Conservation (phyloP, 257 asterid genomes). For the Salvia rosmarinus region DNA sequence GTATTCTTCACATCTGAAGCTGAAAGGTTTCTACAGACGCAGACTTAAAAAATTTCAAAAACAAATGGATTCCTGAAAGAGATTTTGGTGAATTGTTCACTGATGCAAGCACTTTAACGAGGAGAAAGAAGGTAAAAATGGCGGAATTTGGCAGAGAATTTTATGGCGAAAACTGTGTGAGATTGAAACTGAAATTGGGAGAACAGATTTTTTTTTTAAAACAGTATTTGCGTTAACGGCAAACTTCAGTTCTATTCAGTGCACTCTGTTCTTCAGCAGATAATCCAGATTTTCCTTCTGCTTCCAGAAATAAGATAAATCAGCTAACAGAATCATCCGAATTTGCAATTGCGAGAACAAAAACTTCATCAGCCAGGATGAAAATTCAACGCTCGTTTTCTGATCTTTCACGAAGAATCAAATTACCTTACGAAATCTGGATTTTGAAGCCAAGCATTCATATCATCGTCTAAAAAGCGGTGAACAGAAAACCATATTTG, state of each 20-base stretch:
- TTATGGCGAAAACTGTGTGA: constrained; percentile 17
- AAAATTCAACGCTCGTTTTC: constrained; percentile 30
- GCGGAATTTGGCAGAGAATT: constrained; percentile 2
- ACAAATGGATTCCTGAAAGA: constrained; percentile 5
- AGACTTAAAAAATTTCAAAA: neutral
- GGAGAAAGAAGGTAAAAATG: constrained; percentile 10
- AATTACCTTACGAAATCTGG: constrained; percentile 40
- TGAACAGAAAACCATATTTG: constrained; percentile 5
- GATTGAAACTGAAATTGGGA: constrained; percentile 25
- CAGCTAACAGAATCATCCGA: constrained; percentile 29
- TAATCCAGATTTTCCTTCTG: constrained; percentile 9
- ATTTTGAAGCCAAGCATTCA: constrained; percentile 2
- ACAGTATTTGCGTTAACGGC: constrained; percentile 32
- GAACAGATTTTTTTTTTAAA: neutral
- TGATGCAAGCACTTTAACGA: constrained; percentile 10
- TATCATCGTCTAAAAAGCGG: constrained; percentile 26
- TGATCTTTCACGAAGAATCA: constrained; percentile 30
- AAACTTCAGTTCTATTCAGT: constrained; percentile 28
- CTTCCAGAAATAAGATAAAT: constrained; percentile 27
- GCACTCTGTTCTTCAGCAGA: constrained; percentile 25
- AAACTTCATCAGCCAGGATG: constrained; percentile 26
- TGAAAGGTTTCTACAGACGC: neutral
- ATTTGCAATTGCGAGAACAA: constrained; percentile 37
- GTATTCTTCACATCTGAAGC: constrained; percentile 21
- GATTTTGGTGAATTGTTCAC: neutral